These are phyloP conservation scores for Chamaecyparis obtusa DNA, from an alignment of 75 land plant genomes.

Conservation along the genomic window DNA sequence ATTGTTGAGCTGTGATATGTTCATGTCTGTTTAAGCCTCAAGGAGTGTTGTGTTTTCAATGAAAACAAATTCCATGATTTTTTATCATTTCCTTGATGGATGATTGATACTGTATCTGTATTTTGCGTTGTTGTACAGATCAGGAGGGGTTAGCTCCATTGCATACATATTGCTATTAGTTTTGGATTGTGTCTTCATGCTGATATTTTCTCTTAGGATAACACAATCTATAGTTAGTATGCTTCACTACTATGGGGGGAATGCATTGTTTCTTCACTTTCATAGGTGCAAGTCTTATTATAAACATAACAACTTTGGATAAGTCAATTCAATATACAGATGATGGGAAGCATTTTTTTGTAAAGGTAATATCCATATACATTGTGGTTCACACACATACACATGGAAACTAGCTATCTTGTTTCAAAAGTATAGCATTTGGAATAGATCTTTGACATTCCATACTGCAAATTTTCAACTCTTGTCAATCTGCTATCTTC, in stretches of 20 bases:
- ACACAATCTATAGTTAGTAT: neutral
- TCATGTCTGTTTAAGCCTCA: neutral
- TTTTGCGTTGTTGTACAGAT: neutral
- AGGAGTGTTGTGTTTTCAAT: neutral
- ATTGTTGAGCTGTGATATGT: neutral
- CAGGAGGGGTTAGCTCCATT: neutral
- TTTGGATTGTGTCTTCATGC: neutral
- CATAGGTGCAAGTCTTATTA: conserved; percentile 1
- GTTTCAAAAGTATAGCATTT: neutral
- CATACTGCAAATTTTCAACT: neutral
- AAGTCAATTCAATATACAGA: neutral
- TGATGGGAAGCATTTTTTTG: neutral
- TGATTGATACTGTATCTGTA: neutral
- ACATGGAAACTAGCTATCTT: neutral
- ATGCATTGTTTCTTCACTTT: neutral
- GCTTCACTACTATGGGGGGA: conserved; percentile 1
- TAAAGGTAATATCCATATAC: neutral
- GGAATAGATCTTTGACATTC: neutral
- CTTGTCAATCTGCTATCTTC: neutral
- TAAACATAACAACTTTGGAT: conserved; percentile 5
- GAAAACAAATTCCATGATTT: neutral
- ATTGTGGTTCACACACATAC: neutral
- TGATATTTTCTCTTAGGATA: neutral
- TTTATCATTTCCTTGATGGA: neutral
- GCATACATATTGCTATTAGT: too few relatives aligned